Evolutionary conservation across 2,329 filamentous ascomycete genomes (phyloP), one percentile per base, ranked within the genome.

Genomic region (Colletotrichum spinosum): DNA sequence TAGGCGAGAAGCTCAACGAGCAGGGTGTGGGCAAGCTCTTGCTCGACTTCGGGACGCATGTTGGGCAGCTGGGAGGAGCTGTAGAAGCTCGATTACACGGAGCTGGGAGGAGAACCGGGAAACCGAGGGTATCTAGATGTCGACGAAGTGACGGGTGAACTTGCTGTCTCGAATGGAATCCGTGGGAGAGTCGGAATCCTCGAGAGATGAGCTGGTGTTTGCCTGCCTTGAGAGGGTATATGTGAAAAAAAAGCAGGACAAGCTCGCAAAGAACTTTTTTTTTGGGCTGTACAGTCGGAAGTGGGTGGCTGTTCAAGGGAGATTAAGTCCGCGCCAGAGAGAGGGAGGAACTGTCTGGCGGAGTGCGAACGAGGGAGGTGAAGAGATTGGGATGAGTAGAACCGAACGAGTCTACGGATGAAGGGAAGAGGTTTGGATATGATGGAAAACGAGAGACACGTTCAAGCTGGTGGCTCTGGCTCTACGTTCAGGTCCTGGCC

Each of bases 41-140:
- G 96, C 90, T 99, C 95, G 81, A 98, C 87, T 88, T 99, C 96
- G 80, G 96, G 96, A 86, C 93, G 93, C 95, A 98, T 98, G 74
- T 75, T 90, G 83, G 74, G 71, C 62, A 61, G 68, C 55, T 55
- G 63, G 60, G 67, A 57, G 60, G 60, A 67, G 65, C 50, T 57
- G 68, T 25, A 25, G 53, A 54, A 57, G 42, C 60, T 62, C 65
- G 61, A 60, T 56, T 52, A 59, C 51, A 44, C 65, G 65, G 60
- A 68, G 42, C 53, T 68, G 67, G 65, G 67, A 67, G 65, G 33
- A 46, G 53, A 68, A 69, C 67, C 63, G 67, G 38, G 52, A 67
- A 68, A 54, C 38, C 34, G 56, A 55, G 67, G 53, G 41, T 69
- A 65, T 68, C 60, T 59, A 39, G 50, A 42, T 44, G 66, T 62